Evolutionary conservation across 495 filamentous ascomycete species (phyloP).

Genomic region (Paragyromitra xinjiangensis): DNA sequence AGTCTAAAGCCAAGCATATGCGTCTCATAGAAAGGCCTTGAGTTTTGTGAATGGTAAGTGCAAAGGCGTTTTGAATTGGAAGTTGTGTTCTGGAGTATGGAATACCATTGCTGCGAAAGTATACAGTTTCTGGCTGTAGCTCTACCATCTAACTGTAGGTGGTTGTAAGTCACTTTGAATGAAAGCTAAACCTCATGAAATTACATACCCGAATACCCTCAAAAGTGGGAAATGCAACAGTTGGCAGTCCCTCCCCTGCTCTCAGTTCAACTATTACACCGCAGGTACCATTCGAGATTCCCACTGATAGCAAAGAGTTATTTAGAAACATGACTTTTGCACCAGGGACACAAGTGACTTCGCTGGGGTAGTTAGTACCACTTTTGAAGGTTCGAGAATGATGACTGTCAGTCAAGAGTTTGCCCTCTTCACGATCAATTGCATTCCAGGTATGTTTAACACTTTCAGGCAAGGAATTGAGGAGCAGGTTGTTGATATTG

Average conservation of each 20-base stretch:
- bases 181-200: too few relatives aligned
- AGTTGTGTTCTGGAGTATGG: slow-evolving; percentile 6
- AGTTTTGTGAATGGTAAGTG: slow-evolving; percentile 8
- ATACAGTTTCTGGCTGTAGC: neutral
- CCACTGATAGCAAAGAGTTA: neutral
- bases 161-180: too few relatives aligned
- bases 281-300: slow-evolving; percentile 14
- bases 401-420: neutral
- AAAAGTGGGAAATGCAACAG: neutral
- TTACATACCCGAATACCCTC: slow-evolving; percentile 1
- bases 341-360: neutral
- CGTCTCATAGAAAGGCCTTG: slow-evolving; percentile 3
- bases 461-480: neutral
- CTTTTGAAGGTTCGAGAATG: slow-evolving; percentile 1
- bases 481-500: neutral
- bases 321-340: slow-evolving; percentile 20
- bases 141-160: slow-evolving; percentile 8
- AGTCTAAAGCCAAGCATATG: slow-evolving; percentile 4
- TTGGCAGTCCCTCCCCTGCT: neutral
- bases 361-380: neutral
- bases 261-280: slow-evolving; percentile 7
- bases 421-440: slow-evolving; percentile 11
- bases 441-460: neutral
- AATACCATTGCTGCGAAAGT: slow-evolving; percentile 7
- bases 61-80: slow-evolving; percentile 21